Evolutionary conservation across 495 filamentous ascomycete species (phyloP).

Genomic region (Hypoxylon intermedium): DNA sequence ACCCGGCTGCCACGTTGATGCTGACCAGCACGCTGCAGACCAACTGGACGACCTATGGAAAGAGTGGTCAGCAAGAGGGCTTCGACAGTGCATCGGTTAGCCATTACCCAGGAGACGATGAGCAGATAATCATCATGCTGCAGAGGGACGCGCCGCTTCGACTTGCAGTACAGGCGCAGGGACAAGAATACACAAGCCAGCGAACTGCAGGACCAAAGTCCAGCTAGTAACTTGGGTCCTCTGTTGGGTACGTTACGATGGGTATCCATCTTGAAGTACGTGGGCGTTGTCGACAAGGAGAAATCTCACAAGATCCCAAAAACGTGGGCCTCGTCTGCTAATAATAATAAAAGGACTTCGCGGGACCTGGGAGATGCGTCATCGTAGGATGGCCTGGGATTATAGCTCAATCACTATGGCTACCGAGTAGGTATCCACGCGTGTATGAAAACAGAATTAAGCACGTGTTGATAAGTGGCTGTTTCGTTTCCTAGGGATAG

Average conservation of each 20-base stretch:
- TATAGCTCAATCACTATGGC: background rate
- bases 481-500: too few relatives aligned
- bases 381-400: background rate
- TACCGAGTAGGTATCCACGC: background rate
- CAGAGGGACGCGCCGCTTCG: conserved; percentile 25
- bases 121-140: conserved; percentile 47
- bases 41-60: background rate
- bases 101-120: conserved; percentile 39
- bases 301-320: background rate
- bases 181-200: conserved; percentile 25
- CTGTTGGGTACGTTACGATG: background rate
- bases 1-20: background rate
- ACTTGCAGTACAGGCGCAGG: conserved; percentile 43
- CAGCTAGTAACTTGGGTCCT: background rate
- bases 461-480: background rate
- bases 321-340: background rate
- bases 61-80: background rate
- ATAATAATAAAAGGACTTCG: background rate
- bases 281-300: background rate
- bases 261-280: background rate
- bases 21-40: background rate
- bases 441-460: background rate
- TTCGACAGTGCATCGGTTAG: background rate
- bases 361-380: background rate
- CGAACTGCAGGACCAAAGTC: background rate